phyloP scores from a whole-genome alignment of 371 early-diverging fungal genomes.

The Syncephalastrum racemosum region DNA sequence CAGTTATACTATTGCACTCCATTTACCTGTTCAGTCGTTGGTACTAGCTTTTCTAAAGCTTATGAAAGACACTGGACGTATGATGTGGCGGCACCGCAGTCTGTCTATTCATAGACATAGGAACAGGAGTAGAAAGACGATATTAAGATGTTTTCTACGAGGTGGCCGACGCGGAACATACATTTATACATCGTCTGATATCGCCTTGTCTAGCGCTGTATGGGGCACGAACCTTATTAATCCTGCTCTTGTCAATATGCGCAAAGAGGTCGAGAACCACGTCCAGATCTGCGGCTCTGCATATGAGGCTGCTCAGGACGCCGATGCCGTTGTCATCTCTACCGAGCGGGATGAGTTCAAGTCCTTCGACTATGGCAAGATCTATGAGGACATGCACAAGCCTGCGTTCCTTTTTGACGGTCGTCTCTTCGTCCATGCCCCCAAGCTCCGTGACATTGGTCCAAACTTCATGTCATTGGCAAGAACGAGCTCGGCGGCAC shows the following conservation, averaged over 20 bases:
- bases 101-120: too few species aligned
- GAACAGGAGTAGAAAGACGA: too few species aligned
- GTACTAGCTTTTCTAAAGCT: too few species aligned
- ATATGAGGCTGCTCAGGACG: conserved; percentile 69
- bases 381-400: conserved; percentile 78
- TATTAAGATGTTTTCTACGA: too few species aligned
- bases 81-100: too few species aligned
- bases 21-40: too few species aligned
- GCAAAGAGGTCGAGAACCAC: conserved; percentile 60
- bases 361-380: conserved; percentile 69
- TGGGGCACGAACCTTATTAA: too few species aligned
- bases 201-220: too few species aligned
- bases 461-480: conserved; percentile 83
- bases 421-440: conserved; percentile 78
- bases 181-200: too few species aligned
- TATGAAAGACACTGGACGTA: too few species aligned
- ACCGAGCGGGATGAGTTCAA: conserved; percentile 97
- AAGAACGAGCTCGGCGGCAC: conserved; percentile 61
- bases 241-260: conserved; percentile 67
- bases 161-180: too few species aligned
- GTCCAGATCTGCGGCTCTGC: conserved; percentile 63
- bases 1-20: too few species aligned
- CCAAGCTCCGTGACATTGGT: conserved; percentile 76
- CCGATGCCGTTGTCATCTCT: conserved; percentile 83
- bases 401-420: conserved; percentile 96